These are phyloP conservation scores for Echinosophora koreensis DNA, from an alignment of 306 rosid genomes.

Conservation along the genomic window DNA sequence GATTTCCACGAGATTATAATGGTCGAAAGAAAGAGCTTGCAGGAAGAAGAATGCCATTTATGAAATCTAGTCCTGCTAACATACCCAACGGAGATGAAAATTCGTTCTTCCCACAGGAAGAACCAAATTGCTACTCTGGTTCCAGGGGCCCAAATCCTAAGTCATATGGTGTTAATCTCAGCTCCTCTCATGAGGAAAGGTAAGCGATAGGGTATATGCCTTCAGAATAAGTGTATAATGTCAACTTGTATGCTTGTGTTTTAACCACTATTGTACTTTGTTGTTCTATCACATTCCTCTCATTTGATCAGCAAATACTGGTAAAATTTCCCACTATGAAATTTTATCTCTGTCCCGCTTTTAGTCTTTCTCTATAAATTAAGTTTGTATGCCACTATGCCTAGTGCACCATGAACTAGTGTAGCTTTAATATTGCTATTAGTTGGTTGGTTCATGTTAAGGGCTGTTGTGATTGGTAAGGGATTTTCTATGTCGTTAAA, in stretches of 20 bases:
- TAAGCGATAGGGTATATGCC: conserved; percentile 43
- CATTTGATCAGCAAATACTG: conserved; percentile 9
- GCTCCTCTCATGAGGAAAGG: conserved; percentile 74
- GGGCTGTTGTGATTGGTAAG: not conserved
- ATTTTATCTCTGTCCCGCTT: not conserved
- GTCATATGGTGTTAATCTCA: conserved; percentile 51
- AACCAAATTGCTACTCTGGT: conserved; percentile 52
- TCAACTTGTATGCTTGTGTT: conserved; percentile 23
- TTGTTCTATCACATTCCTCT: conserved; percentile 30
- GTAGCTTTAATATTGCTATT: conserved; percentile 16
- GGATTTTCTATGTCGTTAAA: conserved; percentile 23
- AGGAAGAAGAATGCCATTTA: conserved; percentile 63
- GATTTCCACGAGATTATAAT: conserved; percentile 54
- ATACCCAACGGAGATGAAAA: conserved; percentile 58
- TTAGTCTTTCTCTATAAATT: not conserved
- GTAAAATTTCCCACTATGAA: conserved; percentile 1
- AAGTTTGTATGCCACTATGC: conserved; percentile 16
- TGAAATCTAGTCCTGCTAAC: conserved; percentile 52
- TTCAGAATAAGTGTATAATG: conserved; percentile 25
- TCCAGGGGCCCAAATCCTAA: conserved; percentile 58
- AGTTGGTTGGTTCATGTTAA: conserved; percentile 10
- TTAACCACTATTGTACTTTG: conserved; percentile 10
- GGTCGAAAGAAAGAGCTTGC: conserved; percentile 63
- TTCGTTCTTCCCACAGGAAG: conserved; percentile 57
- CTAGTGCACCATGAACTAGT: conserved; percentile 2